Evolutionary conservation across 768 basidiomycete species (phyloP).

Genomic region (Boletellus emodensis): DNA sequence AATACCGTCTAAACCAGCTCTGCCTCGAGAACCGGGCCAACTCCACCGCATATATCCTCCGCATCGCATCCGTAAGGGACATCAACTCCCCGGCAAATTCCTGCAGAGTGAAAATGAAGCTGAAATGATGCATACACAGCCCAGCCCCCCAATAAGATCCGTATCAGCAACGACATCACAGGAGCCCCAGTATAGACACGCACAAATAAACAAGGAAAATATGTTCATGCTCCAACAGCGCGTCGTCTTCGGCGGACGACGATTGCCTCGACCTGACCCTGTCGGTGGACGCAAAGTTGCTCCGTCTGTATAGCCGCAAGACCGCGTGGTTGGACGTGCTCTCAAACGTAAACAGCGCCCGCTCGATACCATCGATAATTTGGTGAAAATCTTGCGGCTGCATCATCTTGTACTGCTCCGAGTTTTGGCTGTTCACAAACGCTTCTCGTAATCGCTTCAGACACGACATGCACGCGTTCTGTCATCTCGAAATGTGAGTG

Average conservation of each 20-base stretch:
- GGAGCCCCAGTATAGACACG: conserved; percentile 28
- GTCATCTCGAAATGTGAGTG: not conserved
- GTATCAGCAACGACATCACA: no score
- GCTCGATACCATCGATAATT: conserved; percentile 62
- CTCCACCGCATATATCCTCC: conserved; percentile 69
- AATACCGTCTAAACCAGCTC: conserved; percentile 40
- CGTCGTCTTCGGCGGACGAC: conserved; percentile 29
- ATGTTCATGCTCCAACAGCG: conserved; percentile 64
- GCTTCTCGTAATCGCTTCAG: conserved; percentile 62
- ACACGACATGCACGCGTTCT: conserved; percentile 60
- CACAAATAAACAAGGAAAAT: conserved; percentile 92
- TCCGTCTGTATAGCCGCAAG: conserved; percentile 64
- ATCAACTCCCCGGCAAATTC: conserved; percentile 87
- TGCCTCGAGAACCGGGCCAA: conserved; percentile 37
- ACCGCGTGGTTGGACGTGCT: conserved; percentile 83
- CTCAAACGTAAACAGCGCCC: conserved; percentile 70
- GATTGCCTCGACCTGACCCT: conserved; percentile 13
- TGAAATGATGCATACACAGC: conserved; percentile 25
- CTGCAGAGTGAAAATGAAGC: conserved; percentile 95
- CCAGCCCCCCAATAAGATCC: no score
- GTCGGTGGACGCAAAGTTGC: conserved; percentile 30
- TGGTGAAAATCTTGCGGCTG: conserved; percentile 59
- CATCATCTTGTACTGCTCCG: conserved; percentile 32
- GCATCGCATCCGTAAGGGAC: conserved; percentile 79
- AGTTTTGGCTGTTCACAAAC: conserved; percentile 46